Evolutionary conservation across 306 rosid genomes (phyloP).

Genomic region (Malus sylvestris): DNA sequence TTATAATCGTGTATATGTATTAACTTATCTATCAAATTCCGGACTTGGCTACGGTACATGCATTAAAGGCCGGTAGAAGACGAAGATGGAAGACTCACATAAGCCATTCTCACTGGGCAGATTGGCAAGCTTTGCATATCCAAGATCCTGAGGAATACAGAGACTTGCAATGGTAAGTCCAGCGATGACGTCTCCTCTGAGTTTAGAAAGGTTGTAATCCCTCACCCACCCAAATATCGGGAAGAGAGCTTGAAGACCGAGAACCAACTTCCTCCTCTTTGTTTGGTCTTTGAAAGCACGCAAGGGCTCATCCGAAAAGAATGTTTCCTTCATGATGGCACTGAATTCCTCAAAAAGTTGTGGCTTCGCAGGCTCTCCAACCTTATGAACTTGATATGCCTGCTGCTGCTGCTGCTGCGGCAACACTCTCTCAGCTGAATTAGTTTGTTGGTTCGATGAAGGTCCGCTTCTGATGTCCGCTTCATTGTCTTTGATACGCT

Average conservation of each 20-base stretch:
- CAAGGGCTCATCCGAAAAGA: constrained; percentile 39
- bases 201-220: constrained; percentile 30
- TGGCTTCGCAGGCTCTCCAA: constrained; percentile 21
- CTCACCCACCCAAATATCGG: constrained; percentile 57
- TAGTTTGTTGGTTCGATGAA: neutral
- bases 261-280: constrained; percentile 16
- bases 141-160: constrained; percentile 64
- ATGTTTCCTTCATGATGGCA: constrained; percentile 18
- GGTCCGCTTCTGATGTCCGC: neutral
- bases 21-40: too few species aligned
- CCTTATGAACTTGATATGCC: constrained; percentile 9
- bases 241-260: constrained; percentile 43
- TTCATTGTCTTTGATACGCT: neutral
- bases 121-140: constrained; percentile 30
- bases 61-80: too few species aligned
- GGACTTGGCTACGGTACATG: too few species aligned
- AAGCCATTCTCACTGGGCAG: constrained; percentile 24
- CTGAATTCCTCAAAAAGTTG: constrained; percentile 14
- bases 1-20: neutral
- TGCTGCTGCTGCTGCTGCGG: neutral
- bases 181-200: constrained; percentile 43
- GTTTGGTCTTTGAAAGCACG: constrained; percentile 35
- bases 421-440: neutral
- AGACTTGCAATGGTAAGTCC: constrained; percentile 78
- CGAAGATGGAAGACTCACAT: constrained; percentile 15